Base-by-base conservation (phyloP, 768 basidiomycete species). In the Nevesoporus exiguus region DNA sequence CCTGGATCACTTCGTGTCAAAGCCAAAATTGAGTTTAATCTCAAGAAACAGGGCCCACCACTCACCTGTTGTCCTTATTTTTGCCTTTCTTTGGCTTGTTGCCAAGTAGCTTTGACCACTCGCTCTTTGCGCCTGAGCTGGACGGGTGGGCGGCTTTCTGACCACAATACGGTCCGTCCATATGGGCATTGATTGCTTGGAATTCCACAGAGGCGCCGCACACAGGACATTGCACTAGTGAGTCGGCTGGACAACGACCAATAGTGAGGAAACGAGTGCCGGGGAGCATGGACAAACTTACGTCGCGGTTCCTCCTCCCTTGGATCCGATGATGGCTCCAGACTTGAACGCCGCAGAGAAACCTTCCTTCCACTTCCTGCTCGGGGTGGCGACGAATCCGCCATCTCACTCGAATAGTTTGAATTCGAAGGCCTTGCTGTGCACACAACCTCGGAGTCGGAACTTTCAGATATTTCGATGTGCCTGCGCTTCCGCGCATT, bases 191-290 rank as follows among this genome's bases (percentile, higher is more conserved):
- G 52, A 91, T 82, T 10, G 57, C 65, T 14, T 74, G 70, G 31
- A 75, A 76, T 21, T 70, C 73, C 22, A 88, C 75, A 10, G 52
- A 60, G 41, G 70, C 72, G 15, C 67, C 58, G 58, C 90, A 93
- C 48, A 88, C 54, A 9, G 90, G 90, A 63, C 90, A 93, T 3
- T 66, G 42, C 1, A 88, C 79, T 8, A 75, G 41, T 29, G 57
- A 52, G 46, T 56, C 45, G 10, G 71, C 77, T 81, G 56, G 29
- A 59, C 24, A 50, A 48, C 25, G 21, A 36, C 34, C 47, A 30
- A 43, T 6, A 14, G 33, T 59, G 30, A 58, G 52, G 9, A 39
- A 41, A 21, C 24, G 34, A 7, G 39, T 42, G 30, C 7, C 25
- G 17, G 25, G 15, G 48, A 34, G 31, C 50, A 40, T 22, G 48